Base-by-base conservation (phyloP, 1,139 yeast species). In the Geotrichum australiense region DNA sequence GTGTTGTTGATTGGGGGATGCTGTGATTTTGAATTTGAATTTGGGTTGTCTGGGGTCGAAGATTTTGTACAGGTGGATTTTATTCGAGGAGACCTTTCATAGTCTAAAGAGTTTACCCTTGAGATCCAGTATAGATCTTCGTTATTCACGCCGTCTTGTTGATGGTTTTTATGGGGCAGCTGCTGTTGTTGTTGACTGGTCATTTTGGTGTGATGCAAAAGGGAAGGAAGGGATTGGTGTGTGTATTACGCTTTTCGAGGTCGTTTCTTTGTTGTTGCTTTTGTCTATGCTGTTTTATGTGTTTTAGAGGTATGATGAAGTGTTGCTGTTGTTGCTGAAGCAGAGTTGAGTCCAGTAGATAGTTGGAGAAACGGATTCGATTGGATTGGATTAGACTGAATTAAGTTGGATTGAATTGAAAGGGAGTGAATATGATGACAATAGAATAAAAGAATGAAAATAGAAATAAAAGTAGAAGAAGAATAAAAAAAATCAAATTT, bases 1-100 rank as follows among this genome's bases (percentile, higher is more conserved):
- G 8, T 55, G 51, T 22, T 54, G 56, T 15, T 55, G 48, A 15
- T 56, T 55, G 14, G 55, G 47, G 21, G 53, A 48, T 49, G 61
- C 55, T 26, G 57, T 26, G 55, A 45, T n/a, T 50, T 51, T 12
- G 59, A 49, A 28, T 37, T 37, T 34, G 3, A 8, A 23, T 7
- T 29, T 34, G 29, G 10, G 25, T 12, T 34, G 12, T 18, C 33
- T 10, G 20, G 27, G n/a, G 29, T 5, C 7, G 35, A 29, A 18
- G 35, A 31, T 19, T 26, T 37, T 21, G 39, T 38, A 8, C 37
- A 16, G 27, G 12, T 12, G 24, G 37, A 3, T 32, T 23, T 15
- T 8, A 21, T 21, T 31, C 25, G 8, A 10, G 35, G 10, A 23
- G 14, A 23, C 16, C 34, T 37, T 16, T 29, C 22, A 29, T 29